Base-by-base conservation (phyloP, 2,329 filamentous ascomycete genomes). In the Fusarium floridanum region DNA sequence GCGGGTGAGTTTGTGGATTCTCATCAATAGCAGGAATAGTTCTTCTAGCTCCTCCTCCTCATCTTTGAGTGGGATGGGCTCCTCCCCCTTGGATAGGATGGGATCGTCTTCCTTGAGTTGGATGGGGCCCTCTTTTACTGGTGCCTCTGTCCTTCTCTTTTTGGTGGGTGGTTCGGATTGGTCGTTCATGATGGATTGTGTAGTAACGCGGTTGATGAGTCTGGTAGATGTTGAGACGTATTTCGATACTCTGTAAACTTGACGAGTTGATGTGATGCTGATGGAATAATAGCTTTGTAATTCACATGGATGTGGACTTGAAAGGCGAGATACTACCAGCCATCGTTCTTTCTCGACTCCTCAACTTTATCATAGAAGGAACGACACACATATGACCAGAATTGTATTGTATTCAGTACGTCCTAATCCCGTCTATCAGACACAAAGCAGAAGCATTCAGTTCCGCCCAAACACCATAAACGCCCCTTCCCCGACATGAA, bases 401-500 rank as follows among this genome's bases (percentile, higher is more conserved):
- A 53, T 53, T 53, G 43, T 29, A 32, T 32, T 53, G 48, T 32
- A 32, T 32, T 50, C 43, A 48, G 45, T 29, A 29, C 24, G 16
- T 50, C 45, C 24, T n/a, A 50, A 27, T 29, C 48, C 48, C 24
- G 48, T 53, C 48, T 53, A 53, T 27, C 17, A n/a, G 64, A 75
- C 62, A 60, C 41, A 37, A 62, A 59, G 7, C 11, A 64, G 45
- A 61, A 61, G 16, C 37, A 53, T 45, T 45, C 14, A 41, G 37
- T 60, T 68, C 67, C n/a, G 14, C 37, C 12, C 12, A 66, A 70
- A 70, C 66, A 66, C 76, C 76, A 29, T n/a, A 59, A 67, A 76
- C 75, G 57, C 73, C 73, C 10, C 11, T 34, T 34, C 11, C 10
- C 24, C 20, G 48, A 45, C 24, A 43, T 48, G 32, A 3, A 64